phyloP scores from a whole-genome alignment of 495 filamentous ascomycete genomes.

The Penicillium ucsense region DNA sequence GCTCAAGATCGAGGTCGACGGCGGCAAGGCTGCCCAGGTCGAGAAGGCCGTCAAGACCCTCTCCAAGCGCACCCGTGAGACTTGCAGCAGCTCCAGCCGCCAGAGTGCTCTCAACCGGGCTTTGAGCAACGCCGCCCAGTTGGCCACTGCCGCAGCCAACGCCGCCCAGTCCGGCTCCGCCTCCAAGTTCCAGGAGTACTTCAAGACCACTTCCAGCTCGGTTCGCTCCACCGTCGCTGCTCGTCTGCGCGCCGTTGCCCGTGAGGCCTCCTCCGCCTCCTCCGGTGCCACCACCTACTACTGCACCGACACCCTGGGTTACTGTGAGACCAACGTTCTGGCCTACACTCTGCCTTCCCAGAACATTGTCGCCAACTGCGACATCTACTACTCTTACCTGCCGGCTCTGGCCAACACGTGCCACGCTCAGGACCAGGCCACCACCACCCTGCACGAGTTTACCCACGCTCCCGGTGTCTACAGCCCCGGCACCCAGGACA shows the following conservation, averaged over 20 bases:
- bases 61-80: slow-evolving; percentile 39
- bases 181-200: slow-evolving; percentile 49
- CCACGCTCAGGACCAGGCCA: slow-evolving; percentile 50
- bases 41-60: slow-evolving; percentile 34
- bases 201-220: slow-evolving; percentile 43
- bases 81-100: slow-evolving; percentile 38
- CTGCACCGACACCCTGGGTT: slow-evolving; percentile 41
- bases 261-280: slow-evolving; percentile 36
- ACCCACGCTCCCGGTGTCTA: slow-evolving; percentile 50
- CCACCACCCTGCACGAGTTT: slow-evolving; percentile 52
- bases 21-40: slow-evolving; percentile 37
- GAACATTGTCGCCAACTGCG: slow-evolving; percentile 47
- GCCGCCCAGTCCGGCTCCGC: slow-evolving; percentile 41
- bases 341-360: slow-evolving; percentile 46
- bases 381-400: slow-evolving; percentile 43
- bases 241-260: slow-evolving; percentile 41
- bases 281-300: slow-evolving; percentile 38
- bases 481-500: slow-evolving; percentile 46
- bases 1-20: slow-evolving; percentile 34
- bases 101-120: slow-evolving; percentile 33
- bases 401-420: slow-evolving; percentile 34
- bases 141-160: slow-evolving; percentile 44
- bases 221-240: slow-evolving; percentile 40
- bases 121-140: slow-evolving; percentile 37
- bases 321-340: slow-evolving; percentile 41